These are phyloP conservation scores for Hysterangium stoloniferum DNA, from an alignment of 768 basidiomycete genomes.

Conservation along the genomic window DNA sequence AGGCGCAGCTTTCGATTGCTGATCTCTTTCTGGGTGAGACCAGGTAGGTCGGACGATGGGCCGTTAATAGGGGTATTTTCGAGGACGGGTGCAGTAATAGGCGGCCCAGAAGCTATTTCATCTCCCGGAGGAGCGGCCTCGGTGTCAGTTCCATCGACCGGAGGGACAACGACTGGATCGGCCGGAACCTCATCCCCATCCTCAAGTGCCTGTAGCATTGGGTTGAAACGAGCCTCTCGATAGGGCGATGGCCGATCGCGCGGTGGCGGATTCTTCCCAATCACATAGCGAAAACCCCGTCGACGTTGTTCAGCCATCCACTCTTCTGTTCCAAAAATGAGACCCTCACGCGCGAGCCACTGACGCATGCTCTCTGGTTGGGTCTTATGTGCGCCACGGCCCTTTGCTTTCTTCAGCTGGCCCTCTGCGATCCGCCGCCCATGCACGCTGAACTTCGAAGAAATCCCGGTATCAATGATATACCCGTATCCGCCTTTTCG, in stretches of 20 bases:
- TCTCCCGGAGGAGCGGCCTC: too few relatives aligned
- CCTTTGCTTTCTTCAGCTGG: not conserved
- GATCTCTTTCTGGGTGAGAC: too few relatives aligned
- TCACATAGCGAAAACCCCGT: slow-evolving; percentile 6
- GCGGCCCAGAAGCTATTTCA: too few relatives aligned
- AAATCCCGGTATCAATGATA: slow-evolving; percentile 2
- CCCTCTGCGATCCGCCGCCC: not conserved
- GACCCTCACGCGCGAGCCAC: slow-evolving; percentile 4
- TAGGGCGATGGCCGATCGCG: not conserved
- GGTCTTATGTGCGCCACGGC: not conserved
- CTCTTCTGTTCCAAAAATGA: not conserved
- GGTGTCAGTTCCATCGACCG: too few relatives aligned
- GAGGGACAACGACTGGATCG: too few relatives aligned
- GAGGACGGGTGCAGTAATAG: too few relatives aligned
- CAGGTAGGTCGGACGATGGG: too few relatives aligned
- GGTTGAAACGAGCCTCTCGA: not conserved
- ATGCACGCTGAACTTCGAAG: not conserved
- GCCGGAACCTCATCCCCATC: too few relatives aligned
- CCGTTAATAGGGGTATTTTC: too few relatives aligned
- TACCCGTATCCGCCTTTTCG: slow-evolving; percentile 3
- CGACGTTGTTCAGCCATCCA: slow-evolving; percentile 4
- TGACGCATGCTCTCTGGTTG: not conserved
- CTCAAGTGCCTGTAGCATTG: not conserved
- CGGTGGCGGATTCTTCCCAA: slow-evolving; percentile 2
- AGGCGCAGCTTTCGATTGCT: too few relatives aligned